Conservation (phyloP, 352 stramenopile species). For the Globisporangium nagaii region DNA sequence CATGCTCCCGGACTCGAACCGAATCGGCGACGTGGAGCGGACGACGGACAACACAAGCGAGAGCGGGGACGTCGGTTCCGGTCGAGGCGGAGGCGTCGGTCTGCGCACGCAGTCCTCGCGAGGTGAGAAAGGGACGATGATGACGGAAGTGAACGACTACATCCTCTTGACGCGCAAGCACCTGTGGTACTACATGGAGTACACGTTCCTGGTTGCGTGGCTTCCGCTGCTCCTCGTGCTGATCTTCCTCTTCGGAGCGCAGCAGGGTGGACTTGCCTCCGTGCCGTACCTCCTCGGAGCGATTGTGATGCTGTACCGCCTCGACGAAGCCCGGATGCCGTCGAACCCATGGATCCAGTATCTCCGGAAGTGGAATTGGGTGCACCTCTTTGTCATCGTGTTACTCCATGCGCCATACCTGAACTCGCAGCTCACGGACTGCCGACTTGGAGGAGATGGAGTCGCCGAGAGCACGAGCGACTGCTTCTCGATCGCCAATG, state of each 20-base stretch:
- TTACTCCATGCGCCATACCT: slow-evolving; percentile 66
- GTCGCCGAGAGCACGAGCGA: slow-evolving; percentile 17
- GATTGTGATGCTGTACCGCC: slow-evolving; percentile 70
- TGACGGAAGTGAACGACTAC: slow-evolving; percentile 37
- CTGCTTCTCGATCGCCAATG: slow-evolving; percentile 67
- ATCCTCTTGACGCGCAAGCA: slow-evolving; percentile 52
- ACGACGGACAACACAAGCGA: slow-evolving; percentile 6
- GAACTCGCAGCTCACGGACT: slow-evolving; percentile 41
- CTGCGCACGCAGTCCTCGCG: not conserved
- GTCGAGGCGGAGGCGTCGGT: not conserved
- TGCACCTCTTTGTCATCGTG: slow-evolving; percentile 73
- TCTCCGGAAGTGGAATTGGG: slow-evolving; percentile 80
- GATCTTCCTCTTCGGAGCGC: slow-evolving; percentile 68
- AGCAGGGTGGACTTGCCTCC: slow-evolving; percentile 64
- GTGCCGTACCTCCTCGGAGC: slow-evolving; percentile 67
- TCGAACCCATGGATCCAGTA: slow-evolving; percentile 62
- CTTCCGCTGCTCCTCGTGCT: slow-evolving; percentile 64
- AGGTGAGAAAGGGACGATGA: slow-evolving; percentile 4
- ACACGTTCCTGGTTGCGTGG: slow-evolving; percentile 54
- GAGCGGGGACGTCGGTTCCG: not conserved
- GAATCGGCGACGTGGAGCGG: slow-evolving; percentile 14
- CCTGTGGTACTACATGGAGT: slow-evolving; percentile 68
- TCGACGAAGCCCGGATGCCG: slow-evolving; percentile 61
- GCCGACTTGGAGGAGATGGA: slow-evolving; percentile 27
- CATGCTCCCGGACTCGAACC: slow-evolving; percentile 56